Percentiles rank a stretch among this genome's conserved stretches.
Evolutionary conservation across 2,329 filamentous ascomycete genomes (phyloP).

Genomic region (Ambrosiella beaveri): DNA sequence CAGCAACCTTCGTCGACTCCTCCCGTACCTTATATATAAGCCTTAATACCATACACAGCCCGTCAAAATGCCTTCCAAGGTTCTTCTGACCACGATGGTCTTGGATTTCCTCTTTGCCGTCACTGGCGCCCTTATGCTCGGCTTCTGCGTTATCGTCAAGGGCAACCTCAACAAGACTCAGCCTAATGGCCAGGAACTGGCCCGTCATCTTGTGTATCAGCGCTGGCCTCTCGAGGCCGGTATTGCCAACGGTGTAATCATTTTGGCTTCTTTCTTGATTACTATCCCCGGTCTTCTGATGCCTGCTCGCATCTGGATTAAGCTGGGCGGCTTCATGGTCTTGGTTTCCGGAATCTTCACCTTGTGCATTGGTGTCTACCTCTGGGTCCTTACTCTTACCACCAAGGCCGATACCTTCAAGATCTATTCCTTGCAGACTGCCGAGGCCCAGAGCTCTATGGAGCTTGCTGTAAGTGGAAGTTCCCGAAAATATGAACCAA

Average conservation of each 20-base stretch:
- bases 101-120: slow-evolving; percentile 34
- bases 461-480: slow-evolving; percentile 42
- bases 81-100: slow-evolving; percentile 32
- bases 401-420: slow-evolving; percentile 43
- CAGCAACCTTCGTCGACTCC: not conserved
- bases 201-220: slow-evolving; percentile 34
- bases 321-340: slow-evolving; percentile 47
- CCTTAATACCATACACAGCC: not conserved
- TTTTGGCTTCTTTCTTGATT: slow-evolving; percentile 51
- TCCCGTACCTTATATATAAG: not conserved
- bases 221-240: slow-evolving; percentile 40
- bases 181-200: slow-evolving; percentile 27
- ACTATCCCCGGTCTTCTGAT: slow-evolving; percentile 57
- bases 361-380: slow-evolving; percentile 44
- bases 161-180: slow-evolving; percentile 27
- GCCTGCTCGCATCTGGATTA: slow-evolving; percentile 51
- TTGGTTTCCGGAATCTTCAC: slow-evolving; percentile 46
- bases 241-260: slow-evolving; percentile 53
- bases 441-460: slow-evolving; percentile 46
- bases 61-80: slow-evolving; percentile 34
- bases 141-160: slow-evolving; percentile 36
- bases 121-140: slow-evolving; percentile 37
- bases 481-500: too few species aligned
- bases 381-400: slow-evolving; percentile 59
- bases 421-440: slow-evolving; percentile 42